Percentiles rank a stretch among this genome's conserved stretches.
These are phyloP conservation scores for Amanita rubescens DNA, from an alignment of 768 basidiomycete species.

Conservation along the genomic window DNA sequence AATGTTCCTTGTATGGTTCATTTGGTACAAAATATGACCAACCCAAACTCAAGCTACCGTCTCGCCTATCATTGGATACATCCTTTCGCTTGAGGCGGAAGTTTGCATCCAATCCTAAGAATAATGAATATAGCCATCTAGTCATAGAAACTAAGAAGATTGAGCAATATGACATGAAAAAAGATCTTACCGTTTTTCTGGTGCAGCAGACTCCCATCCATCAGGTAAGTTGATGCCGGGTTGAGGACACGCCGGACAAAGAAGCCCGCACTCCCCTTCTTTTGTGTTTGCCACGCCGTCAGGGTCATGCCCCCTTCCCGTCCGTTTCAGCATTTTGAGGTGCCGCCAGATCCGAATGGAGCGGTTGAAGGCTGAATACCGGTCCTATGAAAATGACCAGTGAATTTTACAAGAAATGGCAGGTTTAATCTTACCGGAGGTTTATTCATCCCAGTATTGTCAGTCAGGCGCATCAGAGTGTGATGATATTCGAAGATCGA, in stretches of 20 bases:
- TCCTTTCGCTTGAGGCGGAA: conserved; percentile 13
- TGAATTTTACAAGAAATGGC: background rate
- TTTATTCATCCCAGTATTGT: background rate
- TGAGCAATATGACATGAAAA: background rate
- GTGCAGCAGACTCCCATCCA: background rate
- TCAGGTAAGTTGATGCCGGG: background rate
- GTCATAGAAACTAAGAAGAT: background rate
- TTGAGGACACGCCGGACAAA: conserved; percentile 8
- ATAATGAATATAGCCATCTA: conserved; percentile 12
- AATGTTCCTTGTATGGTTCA: conserved; percentile 5
- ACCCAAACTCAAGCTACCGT: conserved; percentile 13
- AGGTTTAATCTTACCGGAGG: background rate
- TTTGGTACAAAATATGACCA: conserved; percentile 16
- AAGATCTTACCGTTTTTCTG: background rate
- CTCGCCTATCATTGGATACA: conserved; percentile 12
- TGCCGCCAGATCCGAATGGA: background rate
- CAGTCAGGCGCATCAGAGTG: conserved; percentile 1
- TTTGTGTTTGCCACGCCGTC: conserved; percentile 3
- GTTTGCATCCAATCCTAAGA: conserved; percentile 14
- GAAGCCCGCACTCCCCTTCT: background rate
- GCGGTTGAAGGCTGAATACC: background rate
- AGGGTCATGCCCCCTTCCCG: conserved; percentile 5
- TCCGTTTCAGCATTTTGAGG: conserved; percentile 1
- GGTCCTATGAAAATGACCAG: background rate
- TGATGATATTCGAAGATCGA: conserved; percentile 12